phyloP scores from a whole-genome alignment of 768 basidiomycete genomes.

The Roridomyces roridus region DNA sequence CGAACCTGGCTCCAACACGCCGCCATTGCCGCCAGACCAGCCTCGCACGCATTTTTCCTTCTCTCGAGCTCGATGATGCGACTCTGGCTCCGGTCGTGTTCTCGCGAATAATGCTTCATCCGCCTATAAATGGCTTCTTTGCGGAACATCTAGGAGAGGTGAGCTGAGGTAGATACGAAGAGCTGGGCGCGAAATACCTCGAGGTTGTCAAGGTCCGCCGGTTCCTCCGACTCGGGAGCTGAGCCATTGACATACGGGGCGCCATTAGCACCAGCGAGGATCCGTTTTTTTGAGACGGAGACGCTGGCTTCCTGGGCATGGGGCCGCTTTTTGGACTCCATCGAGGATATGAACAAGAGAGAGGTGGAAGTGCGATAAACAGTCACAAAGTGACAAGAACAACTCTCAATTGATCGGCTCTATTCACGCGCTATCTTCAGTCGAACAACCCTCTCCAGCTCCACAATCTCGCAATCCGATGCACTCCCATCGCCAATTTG shows the following conservation, averaged over 20 bases:
- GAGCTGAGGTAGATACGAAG: conserved; percentile 17
- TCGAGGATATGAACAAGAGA: conserved; percentile 29
- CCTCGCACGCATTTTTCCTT: conserved; percentile 70
- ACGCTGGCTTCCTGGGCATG: conserved; percentile 57
- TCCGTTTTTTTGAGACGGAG: conserved; percentile 60
- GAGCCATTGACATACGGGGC: conserved; percentile 62
- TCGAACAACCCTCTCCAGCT: conserved; percentile 45
- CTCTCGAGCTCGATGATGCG: conserved; percentile 70
- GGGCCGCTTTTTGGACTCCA: conserved; percentile 69
- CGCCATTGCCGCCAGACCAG: conserved; percentile 73
- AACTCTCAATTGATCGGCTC: conserved; percentile 13
- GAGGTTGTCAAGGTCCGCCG: conserved; percentile 59
- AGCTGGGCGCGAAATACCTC: conserved; percentile 54
- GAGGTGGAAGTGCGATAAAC: conserved; percentile 26
- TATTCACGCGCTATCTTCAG: conserved; percentile 37
- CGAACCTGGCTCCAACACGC: conserved; percentile 83
- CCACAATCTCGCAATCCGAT: conserved; percentile 88
- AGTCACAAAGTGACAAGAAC: too few species aligned
- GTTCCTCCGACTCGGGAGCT: conserved; percentile 49
- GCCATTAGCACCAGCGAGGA: conserved; percentile 54
- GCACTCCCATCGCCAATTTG: conserved; percentile 83
- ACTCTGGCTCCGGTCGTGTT: conserved; percentile 67
- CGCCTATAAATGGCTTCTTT: conserved; percentile 87
- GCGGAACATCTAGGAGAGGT: conserved; percentile 66
- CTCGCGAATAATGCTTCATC: conserved; percentile 83